Evolutionary conservation across 73 alveolate species (phyloP), one percentile per base, ranked within the genome.

Genomic region (Effrenium voratum): DNA sequence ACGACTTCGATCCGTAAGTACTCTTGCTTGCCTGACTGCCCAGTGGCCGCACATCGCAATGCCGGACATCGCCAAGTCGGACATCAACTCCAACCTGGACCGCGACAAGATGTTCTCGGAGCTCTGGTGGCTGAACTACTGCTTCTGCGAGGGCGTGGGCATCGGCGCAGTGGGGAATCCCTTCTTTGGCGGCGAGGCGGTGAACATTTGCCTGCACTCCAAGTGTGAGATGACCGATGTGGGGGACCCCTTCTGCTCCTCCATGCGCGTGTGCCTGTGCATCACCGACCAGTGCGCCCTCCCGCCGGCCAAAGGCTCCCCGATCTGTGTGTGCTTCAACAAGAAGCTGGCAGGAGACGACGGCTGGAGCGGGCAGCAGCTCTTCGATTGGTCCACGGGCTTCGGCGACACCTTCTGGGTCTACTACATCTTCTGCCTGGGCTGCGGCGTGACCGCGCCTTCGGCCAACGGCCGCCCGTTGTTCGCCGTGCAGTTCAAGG

Each of bases 351-450:
- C 79, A 24, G 79, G 79, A 8, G 79, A n/a, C 30, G 79, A 66
- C 2, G 79, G 79, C 34, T 66, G 79, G 79, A 66, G 79, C 40
- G 79, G 79, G 19, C 79, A 66, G 79, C 79, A 66, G 79, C 79
- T 66, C 43, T 66, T 66, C 40, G 79, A 66, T 66, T 66, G 79
- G 79, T 24, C 41, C 43, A 66, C 79, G 34, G 30, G 40, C 79
- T 66, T 66, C 30, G 79, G 79, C 30, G 79, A 66, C 40, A 66
- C 79, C 79, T 66, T 66, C 79, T 66, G 79, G 79, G 41, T 66
- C 79, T 66, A 66, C 79, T 66, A 66, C 79, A 66, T 66, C 79
- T 66, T 66, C 79, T 66, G 79, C 79, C 8, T 66, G 43, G 79
- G 79, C 8, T 10, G 16, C 40, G 79, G 79, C 79, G 16, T 66